Percentiles rank a stretch among this genome's conserved stretches.
Conservation (phyloP, 2,329 filamentous ascomycete species). For the Fonsecaea pugnacius region DNA sequence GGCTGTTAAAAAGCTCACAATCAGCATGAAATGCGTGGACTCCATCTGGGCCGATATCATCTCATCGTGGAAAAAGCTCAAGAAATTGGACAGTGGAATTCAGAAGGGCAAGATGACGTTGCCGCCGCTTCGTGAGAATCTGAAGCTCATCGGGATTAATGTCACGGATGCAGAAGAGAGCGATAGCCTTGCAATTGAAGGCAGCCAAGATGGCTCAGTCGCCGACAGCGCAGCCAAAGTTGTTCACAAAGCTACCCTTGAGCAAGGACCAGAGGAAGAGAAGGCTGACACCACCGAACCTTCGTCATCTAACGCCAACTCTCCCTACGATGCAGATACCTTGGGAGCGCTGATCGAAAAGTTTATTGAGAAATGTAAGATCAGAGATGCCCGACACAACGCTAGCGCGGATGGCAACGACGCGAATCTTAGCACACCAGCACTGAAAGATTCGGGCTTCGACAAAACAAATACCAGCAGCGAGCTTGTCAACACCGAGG, state of each 20-base stretch:
- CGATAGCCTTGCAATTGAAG: background rate
- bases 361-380: too few relatives aligned
- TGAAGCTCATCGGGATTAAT: background rate
- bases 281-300: background rate
- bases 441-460: too few relatives aligned
- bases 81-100: conserved; percentile 7
- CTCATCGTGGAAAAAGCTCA: conserved; percentile 2
- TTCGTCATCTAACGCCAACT: too few relatives aligned
- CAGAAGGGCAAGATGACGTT: background rate
- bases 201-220: background rate
- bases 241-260: background rate
- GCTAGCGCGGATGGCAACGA: too few relatives aligned
- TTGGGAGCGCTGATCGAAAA: too few relatives aligned
- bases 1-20: conserved; percentile 19
- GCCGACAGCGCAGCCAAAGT: background rate
- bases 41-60: conserved; percentile 20
- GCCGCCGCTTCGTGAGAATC: background rate
- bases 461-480: too few relatives aligned
- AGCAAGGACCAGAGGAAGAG: background rate
- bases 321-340: too few relatives aligned
- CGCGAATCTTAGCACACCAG: too few relatives aligned
- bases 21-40: conserved; percentile 25
- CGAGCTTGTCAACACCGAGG: too few relatives aligned
- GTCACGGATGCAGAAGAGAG: background rate
- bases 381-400: too few relatives aligned